phyloP scores from a whole-genome alignment of 495 filamentous ascomycete genomes.

The Massariosphaeria phaeospora region DNA sequence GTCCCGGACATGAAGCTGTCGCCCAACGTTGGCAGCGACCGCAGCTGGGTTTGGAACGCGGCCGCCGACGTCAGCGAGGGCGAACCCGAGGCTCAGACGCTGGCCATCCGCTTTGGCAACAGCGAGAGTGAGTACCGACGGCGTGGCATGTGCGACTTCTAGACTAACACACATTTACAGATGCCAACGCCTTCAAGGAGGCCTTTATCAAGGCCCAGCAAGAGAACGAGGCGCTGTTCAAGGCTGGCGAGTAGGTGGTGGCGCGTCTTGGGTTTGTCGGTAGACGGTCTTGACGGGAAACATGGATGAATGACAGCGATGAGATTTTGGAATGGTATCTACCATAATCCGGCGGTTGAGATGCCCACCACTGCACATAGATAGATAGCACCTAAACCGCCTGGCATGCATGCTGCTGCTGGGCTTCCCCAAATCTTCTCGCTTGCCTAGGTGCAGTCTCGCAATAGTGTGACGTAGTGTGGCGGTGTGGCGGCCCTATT shows the following conservation, averaged over 20 bases:
- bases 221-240: slow-evolving; percentile 86
- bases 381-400: slow-evolving; percentile 26
- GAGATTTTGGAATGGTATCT: slow-evolving; percentile 1
- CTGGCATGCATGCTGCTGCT: too few relatives aligned
- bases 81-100: slow-evolving; percentile 89
- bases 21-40: slow-evolving; percentile 94
- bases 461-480: too few relatives aligned
- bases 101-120: slow-evolving; percentile 97
- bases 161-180: slow-evolving; percentile 42
- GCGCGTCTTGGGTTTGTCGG: background rate
- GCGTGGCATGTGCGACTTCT: slow-evolving; percentile 5
- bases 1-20: slow-evolving; percentile 98
- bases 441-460: too few relatives aligned
- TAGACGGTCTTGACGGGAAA: background rate
- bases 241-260: slow-evolving; percentile 16
- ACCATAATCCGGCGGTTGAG: slow-evolving; percentile 14
- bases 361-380: slow-evolving; percentile 28
- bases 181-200: slow-evolving; percentile 97
- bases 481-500: too few relatives aligned
- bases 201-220: slow-evolving; percentile 97
- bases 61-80: slow-evolving; percentile 97
- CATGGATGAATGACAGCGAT: background rate
- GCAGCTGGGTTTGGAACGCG: slow-evolving; percentile 99
- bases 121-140: slow-evolving; percentile 71
- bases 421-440: too few relatives aligned